phyloP scores from a whole-genome alignment of 1,284 basidiomycete genomes.

The Pseudomicrostroma phylloplanum region DNA sequence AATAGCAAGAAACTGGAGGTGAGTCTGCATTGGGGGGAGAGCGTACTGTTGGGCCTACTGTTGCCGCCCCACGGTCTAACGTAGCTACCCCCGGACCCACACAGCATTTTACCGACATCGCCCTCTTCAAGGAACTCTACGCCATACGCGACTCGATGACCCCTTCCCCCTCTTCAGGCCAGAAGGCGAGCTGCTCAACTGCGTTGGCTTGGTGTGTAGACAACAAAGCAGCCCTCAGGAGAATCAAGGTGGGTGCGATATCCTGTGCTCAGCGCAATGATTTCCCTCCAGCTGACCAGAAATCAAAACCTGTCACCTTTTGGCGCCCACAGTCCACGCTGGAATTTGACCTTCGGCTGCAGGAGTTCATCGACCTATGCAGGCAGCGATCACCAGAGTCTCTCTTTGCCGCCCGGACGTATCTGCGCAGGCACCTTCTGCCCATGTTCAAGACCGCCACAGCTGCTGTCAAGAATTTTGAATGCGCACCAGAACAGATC shows the following conservation, averaged over 20 bases:
- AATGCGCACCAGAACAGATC: not conserved
- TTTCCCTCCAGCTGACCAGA: not conserved
- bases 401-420: slow-evolving; percentile 70
- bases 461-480: not conserved
- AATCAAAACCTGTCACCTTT: slow-evolving; percentile 2
- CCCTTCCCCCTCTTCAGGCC: slow-evolving; percentile 6
- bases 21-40: not conserved
- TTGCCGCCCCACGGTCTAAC: not conserved
- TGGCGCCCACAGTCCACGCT: slow-evolving; percentile 63
- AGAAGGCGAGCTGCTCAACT: slow-evolving; percentile 68
- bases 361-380: slow-evolving; percentile 87
- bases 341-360: slow-evolving; percentile 88
- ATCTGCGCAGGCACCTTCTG: slow-evolving; percentile 73
- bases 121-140: slow-evolving; percentile 75
- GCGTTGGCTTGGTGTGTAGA: slow-evolving; percentile 93
- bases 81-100: not conserved
- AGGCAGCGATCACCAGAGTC: slow-evolving; percentile 17
- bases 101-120: slow-evolving; percentile 58
- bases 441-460: slow-evolving; percentile 59
- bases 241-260: slow-evolving; percentile 60
- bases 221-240: slow-evolving; percentile 83
- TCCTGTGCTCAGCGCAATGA: too few species aligned
- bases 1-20: slow-evolving; percentile 14
- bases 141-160: slow-evolving; percentile 74
- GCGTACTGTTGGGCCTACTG: not conserved